Evolutionary conservation across 495 filamentous ascomycete species (phyloP).

Genomic region (Aspergillus diversus): DNA sequence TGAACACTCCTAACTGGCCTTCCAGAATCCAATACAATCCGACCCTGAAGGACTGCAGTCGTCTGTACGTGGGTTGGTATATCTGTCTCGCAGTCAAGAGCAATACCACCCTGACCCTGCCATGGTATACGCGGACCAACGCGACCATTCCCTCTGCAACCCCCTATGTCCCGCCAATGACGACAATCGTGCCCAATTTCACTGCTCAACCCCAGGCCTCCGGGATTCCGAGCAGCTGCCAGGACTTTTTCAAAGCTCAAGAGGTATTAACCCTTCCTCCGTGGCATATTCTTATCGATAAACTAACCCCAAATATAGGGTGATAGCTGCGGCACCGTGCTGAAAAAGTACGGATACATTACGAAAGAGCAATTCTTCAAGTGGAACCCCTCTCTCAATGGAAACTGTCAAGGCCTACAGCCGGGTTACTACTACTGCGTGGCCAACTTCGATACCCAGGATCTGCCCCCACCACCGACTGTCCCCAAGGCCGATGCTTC

Average conservation of each 20-base stretch:
- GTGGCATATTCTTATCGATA: not conserved
- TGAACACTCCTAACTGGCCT: not conserved
- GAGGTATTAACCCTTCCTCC: not conserved
- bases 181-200: constrained; percentile 2
- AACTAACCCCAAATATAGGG: not conserved
- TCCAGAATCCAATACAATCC: not conserved
- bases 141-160: not conserved
- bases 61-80: not conserved
- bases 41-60: not conserved
- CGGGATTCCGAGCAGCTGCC: not conserved
- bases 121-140: not conserved
- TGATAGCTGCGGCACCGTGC: not conserved
- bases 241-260: constrained; percentile 1
- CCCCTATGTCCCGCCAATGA: not conserved
- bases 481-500: constrained; percentile 1
- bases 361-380: constrained; percentile 1
- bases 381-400: not conserved
- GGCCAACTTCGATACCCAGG: not conserved
- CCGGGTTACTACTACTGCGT: not conserved
- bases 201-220: not conserved
- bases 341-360: constrained; percentile 1
- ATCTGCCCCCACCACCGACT: not conserved
- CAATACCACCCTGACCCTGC: not conserved
- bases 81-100: not conserved
- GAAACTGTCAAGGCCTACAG: not conserved